Conservation (phyloP, 2,329 filamentous ascomycete genomes). For the Golovinomyces cichoracearum region DNA sequence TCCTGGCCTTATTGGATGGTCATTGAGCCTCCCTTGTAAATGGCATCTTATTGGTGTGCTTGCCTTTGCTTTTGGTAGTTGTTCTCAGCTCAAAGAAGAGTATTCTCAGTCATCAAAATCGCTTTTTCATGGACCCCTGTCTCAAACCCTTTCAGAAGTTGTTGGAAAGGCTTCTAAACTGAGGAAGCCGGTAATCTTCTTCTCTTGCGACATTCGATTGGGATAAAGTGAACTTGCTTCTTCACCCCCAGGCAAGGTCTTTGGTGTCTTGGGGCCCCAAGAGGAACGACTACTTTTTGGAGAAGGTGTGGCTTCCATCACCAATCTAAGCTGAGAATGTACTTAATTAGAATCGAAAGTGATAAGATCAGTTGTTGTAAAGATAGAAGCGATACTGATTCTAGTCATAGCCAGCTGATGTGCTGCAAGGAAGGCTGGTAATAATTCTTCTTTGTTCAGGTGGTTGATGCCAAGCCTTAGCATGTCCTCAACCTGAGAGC, state of each 20-base stretch:
- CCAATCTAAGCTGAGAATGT: constrained; percentile 8
- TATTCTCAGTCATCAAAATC: no score
- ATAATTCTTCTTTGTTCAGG: neutral
- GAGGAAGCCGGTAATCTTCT: neutral
- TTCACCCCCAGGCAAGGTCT: neutral
- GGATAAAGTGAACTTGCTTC: neutral
- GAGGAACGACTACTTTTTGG: neutral
- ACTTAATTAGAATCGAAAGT: neutral
- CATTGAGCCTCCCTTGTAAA: no score
- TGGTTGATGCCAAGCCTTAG: neutral
- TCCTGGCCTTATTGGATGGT: no score
- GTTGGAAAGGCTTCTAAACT: neutral
- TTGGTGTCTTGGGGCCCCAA: neutral
- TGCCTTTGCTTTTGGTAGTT: no score
- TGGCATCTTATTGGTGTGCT: no score
- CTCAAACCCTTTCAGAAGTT: neutral
- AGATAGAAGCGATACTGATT: neutral
- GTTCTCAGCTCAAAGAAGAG: no score
- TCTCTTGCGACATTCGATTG: neutral
- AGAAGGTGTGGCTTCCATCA: constrained; percentile 2
- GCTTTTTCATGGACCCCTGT: neutral
- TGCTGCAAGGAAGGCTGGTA: neutral
- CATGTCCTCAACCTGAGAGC: neutral
- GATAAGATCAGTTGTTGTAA: neutral
- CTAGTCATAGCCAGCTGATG: neutral